Base-by-base conservation (phyloP, 345 rosid genomes). In the Dovyalis caffra region DNA sequence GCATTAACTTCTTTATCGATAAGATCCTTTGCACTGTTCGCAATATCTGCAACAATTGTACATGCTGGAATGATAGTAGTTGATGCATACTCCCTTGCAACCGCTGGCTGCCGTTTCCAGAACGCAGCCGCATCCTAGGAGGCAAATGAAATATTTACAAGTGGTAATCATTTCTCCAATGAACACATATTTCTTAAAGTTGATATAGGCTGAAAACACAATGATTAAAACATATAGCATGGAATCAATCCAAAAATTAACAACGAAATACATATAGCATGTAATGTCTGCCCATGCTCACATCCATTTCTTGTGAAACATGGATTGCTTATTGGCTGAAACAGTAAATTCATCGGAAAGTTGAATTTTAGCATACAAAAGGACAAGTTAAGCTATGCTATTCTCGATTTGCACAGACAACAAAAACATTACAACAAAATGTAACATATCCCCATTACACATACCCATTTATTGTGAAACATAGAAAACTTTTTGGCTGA, bases 51-150 rank as follows among this genome's bases (percentile, higher is more conserved):
- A 83, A 91, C 95, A 75, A 86, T 78, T 65, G 82, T 80, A 79
- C 97, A 90, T 61, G 91, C 97, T 35, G 97, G 98, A 77, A 92
- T 91, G 64, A 94, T 86, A 64, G 97, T 88, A 85, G 86, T 87
- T 81, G 92, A 82, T 65, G 97, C 97, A 82, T 83, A 91, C 82
- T 92, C 97, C 86, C 93, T 84, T 28, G 97, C 95, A 74, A 87
- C 90, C 77, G 90, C 61, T 67, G 97, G 97, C 78, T 94, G 98
- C 79, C 88, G 97, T 86, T 88, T 85, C 97, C 98, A 92, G 83
- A 88, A 92, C 74, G 87, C 83, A 74, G 90, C 85, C 28, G 97
- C 97, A 88, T 92, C 95, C 97, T 94, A 77, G 71, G 79, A 74
- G 79, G 26, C 25, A 61, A 70, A 83, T 38, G 25, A 57, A 40